Percentiles rank a stretch among this genome's conserved stretches.
These are phyloP conservation scores for Conticribra weissflogii DNA, from an alignment of 108 stramenopile genomes.

Conservation along the genomic window DNA sequence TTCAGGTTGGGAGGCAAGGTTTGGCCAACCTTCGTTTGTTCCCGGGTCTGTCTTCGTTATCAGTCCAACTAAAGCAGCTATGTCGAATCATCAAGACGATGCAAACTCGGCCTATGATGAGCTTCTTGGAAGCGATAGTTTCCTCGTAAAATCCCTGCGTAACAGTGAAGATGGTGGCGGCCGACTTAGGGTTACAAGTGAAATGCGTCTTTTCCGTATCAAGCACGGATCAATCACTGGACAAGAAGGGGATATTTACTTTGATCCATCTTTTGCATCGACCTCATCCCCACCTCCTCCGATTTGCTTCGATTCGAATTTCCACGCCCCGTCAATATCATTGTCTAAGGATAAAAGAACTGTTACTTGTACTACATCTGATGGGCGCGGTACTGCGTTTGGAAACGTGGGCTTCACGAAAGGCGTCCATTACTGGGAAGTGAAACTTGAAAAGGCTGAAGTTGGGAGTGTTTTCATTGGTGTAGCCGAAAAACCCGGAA, in stretches of 20 bases:
- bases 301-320: constrained; percentile 73
- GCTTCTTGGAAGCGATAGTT: constrained; percentile 59
- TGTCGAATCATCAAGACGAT: constrained; percentile 33
- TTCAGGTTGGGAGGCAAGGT: constrained; percentile 86
- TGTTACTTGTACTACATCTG: constrained; percentile 70
- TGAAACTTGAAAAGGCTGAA: constrained; percentile 91
- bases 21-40: constrained; percentile 81
- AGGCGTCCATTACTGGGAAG: constrained; percentile 97
- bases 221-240: constrained; percentile 17
- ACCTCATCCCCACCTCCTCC: constrained; percentile 54
- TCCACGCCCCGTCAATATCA: constrained; percentile 70
- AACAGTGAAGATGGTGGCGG: constrained; percentile 69
- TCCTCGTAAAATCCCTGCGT: constrained; percentile 54
- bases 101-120: constrained; percentile 63
- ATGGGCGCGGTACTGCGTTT: constrained; percentile 80
- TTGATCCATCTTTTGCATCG: background rate
- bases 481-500: constrained; percentile 89
- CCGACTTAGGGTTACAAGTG: constrained; percentile 58
- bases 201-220: constrained; percentile 61
- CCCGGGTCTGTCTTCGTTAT: constrained; percentile 69
- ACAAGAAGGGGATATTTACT: background rate
- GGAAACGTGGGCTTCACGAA: constrained; percentile 82
- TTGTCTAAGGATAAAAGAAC: constrained; percentile 72
- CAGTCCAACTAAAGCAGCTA: constrained; percentile 34
- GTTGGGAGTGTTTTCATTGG: constrained; percentile 93